phyloP scores from a whole-genome alignment of 768 basidiomycete genomes.

The Saitozyma sp. region DNA sequence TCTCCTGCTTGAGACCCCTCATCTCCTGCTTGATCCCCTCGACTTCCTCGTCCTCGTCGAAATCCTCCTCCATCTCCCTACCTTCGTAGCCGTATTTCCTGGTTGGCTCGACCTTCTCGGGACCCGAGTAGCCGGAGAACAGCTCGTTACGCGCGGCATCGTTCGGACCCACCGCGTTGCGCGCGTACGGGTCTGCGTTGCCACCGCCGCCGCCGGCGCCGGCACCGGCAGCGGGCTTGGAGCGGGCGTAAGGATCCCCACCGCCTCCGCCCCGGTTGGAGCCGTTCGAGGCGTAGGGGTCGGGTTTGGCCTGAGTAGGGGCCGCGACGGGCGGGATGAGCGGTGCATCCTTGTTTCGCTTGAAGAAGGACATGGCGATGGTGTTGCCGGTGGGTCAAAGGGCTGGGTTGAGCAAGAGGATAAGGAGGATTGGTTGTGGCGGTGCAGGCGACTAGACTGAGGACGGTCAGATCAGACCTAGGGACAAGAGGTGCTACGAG shows the following conservation, averaged over 20 bases:
- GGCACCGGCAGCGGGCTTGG: slow-evolving; percentile 9
- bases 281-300: slow-evolving; percentile 35
- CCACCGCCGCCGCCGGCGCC: slow-evolving; percentile 13
- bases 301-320: slow-evolving; percentile 13
- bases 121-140: slow-evolving; percentile 45
- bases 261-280: slow-evolving; percentile 23
- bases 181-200: slow-evolving; percentile 42
- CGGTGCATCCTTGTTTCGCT: slow-evolving; percentile 45
- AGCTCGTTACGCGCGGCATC: slow-evolving; percentile 49
- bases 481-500: too few species aligned
- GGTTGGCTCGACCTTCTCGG: slow-evolving; percentile 25
- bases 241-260: slow-evolving; percentile 36
- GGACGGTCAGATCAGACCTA: too few species aligned
- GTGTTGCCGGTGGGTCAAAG: neutral
- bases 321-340: slow-evolving; percentile 48
- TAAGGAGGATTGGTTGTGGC: too few species aligned
- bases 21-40: slow-evolving; percentile 95
- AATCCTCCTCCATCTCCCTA: slow-evolving; percentile 62
- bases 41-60: slow-evolving; percentile 57
- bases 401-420: too few species aligned
- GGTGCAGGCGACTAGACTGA: too few species aligned
- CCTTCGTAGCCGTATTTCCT: slow-evolving; percentile 48
- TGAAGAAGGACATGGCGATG: slow-evolving; percentile 46
- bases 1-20: slow-evolving; percentile 85
- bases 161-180: slow-evolving; percentile 20